Evolutionary conservation across 148 eudicot species (phyloP).

Genomic region (Vaccinium darrowii): DNA sequence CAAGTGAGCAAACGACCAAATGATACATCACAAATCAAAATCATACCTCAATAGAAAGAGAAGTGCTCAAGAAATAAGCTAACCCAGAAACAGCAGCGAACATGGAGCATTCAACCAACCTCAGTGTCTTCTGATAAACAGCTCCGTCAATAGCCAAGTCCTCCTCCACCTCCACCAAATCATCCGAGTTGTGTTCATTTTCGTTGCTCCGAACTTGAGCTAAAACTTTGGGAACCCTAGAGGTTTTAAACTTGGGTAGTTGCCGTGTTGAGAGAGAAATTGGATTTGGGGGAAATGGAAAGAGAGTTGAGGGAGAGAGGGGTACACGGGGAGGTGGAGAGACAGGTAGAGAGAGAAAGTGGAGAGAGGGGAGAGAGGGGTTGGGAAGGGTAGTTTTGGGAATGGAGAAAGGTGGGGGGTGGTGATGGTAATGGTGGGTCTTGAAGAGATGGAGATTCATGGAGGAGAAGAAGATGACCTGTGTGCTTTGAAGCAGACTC

Average conservation of each 20-base stretch:
- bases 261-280: not conserved
- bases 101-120: constrained; percentile 95
- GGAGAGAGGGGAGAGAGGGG: not conserved
- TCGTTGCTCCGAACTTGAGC: constrained; percentile 27
- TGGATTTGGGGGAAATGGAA: constrained; percentile 8
- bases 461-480: not conserved
- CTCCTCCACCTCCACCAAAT: constrained; percentile 33
- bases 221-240: constrained; percentile 23
- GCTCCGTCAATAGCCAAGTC: constrained; percentile 62
- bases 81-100: constrained; percentile 84
- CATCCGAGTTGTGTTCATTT: constrained; percentile 14
- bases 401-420: not conserved
- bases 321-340: not conserved
- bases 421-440: not conserved
- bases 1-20: not conserved
- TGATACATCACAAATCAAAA: not conserved
- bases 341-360: not conserved
- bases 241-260: constrained; percentile 8
- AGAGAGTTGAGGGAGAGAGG: not conserved
- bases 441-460: constrained; percentile 21
- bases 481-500: not conserved
- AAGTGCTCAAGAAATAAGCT: constrained; percentile 72
- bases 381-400: not conserved
- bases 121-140: constrained; percentile 67
- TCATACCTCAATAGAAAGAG: constrained; percentile 80